Evolutionary conservation across 2,329 filamentous ascomycete species (phyloP).

Genomic region (Emergomyces pasteurianus): DNA sequence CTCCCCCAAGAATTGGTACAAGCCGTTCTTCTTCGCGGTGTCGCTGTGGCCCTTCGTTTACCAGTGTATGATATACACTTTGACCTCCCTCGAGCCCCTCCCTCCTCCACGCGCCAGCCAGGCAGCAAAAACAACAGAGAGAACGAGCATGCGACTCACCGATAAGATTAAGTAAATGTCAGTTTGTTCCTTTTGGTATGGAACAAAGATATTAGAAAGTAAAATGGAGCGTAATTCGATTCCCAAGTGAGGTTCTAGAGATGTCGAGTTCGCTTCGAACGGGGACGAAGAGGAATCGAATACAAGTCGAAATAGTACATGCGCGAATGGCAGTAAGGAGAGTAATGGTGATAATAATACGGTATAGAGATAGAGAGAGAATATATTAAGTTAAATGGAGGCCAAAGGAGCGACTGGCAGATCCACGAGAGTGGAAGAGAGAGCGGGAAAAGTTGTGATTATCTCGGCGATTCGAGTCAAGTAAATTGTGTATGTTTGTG

Average conservation of each 20-base stretch:
- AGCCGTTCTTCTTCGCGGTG: background rate
- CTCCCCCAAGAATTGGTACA: background rate
- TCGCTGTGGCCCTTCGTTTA: background rate
- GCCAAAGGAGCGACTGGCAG: background rate
- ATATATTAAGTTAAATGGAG: background rate
- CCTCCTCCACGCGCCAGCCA: background rate
- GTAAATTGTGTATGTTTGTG: background rate
- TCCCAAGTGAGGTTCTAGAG: background rate
- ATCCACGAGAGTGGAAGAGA: background rate
- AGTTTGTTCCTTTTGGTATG: background rate
- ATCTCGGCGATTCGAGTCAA: constrained; percentile 1
- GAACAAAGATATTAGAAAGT: constrained; percentile 2
- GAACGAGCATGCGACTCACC: background rate
- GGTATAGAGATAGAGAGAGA: background rate
- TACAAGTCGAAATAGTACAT: constrained; percentile 1
- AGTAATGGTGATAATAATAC: background rate
- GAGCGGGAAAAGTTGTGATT: background rate
- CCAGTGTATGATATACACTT: background rate
- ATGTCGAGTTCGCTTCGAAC: background rate
- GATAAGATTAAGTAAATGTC: background rate
- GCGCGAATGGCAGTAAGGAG: background rate
- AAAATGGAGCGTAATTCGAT: background rate
- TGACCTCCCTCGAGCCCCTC: background rate
- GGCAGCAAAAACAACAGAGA: background rate
- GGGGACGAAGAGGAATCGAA: background rate